These are phyloP conservation scores for Saccharomycopsis hybrid DNA, from an alignment of 1,139 yeast species.

Conservation along the genomic window DNA sequence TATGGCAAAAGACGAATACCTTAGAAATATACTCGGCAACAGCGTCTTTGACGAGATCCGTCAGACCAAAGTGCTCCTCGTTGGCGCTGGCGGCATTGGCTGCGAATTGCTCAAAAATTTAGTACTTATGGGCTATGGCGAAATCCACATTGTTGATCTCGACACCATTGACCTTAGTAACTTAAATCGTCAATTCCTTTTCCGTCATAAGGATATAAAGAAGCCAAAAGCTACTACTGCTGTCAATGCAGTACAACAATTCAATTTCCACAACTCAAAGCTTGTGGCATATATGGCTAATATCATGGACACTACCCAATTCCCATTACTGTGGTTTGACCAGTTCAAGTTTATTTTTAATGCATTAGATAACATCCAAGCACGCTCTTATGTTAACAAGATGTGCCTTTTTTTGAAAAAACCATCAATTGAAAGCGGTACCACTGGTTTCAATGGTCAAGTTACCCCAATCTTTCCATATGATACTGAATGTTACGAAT, in stretches of 20 bases:
- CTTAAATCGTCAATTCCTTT: constrained; percentile 87
- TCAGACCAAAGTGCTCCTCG: constrained; percentile 58
- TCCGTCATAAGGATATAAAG: constrained; percentile 80
- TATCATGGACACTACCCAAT: constrained; percentile 68
- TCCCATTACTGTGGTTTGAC: constrained; percentile 76
- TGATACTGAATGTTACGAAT: constrained; percentile 86
- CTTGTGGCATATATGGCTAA: constrained; percentile 81
- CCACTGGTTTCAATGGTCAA: constrained; percentile 92
- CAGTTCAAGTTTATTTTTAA: constrained; percentile 77
- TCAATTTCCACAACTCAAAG: constrained; percentile 63
- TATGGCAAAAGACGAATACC: constrained; percentile 10
- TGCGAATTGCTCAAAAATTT: constrained; percentile 89
- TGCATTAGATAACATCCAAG: constrained; percentile 91
- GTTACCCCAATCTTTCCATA: constrained; percentile 86
- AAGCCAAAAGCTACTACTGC: constrained; percentile 82
- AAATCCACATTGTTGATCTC: constrained; percentile 85
- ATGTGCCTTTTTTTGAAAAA: constrained; percentile 67
- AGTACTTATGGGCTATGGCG: constrained; percentile 78
- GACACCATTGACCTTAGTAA: constrained; percentile 93
- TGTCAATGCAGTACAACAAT: constrained; percentile 68
- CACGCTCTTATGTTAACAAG: constrained; percentile 82
- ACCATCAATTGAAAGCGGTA: constrained; percentile 89
- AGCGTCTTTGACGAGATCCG: constrained; percentile 1
- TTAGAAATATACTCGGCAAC: constrained; percentile 8
- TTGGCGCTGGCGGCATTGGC: constrained; percentile 99